Evolutionary conservation across 768 basidiomycete species (phyloP), one percentile per base, ranked within the genome.

Genomic region (Tylopilus sp.): DNA sequence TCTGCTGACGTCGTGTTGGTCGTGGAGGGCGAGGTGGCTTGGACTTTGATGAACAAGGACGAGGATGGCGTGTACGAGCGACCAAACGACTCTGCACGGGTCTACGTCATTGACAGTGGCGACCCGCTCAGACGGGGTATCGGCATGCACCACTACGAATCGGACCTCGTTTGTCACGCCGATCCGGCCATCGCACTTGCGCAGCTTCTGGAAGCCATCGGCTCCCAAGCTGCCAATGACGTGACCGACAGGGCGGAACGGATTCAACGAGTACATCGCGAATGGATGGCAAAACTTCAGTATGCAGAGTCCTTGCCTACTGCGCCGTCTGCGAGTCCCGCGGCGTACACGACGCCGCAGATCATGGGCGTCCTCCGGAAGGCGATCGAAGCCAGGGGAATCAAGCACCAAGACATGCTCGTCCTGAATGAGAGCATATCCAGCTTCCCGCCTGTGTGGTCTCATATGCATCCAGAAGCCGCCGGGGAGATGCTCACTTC

Each of bases 11-110:
- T 82, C 4, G 75, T 89, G 17, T 67, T 89, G 11, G 70, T 87
- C 17, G 54, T 89, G n/a, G 86, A 89, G 52, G 75, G 74, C 9
- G 84, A 85, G 54, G 69, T 86, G 0, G 83, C 86, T 0, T 89
- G 86, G 83, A 80, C 85, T 25, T 76, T 81, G 2, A 71, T 63
- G 41, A 73, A 78, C 48, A 76, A 77, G 30, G 70, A 64, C 51
- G 66, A 63, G 48, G 65, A 65, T 4, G 66, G 68, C 5, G 45
- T 28, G 28, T 45, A 53, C 41, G 65, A 67, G 34, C 65, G 67
- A 45, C 83, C 85, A 0, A 60, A 34, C 4, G 55, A 67, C 0
- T 64, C 69, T 4, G 78, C 84, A 0, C 44, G n/a, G 4, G 44
- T 45, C 10, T 45, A 31, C 30, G 29, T 45, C 7, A 31, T 45